Evolutionary conservation across 31 red algal genomes (phyloP), one percentile per base, ranked within the genome.

Genomic region (Asparagopsis taxiformis): DNA sequence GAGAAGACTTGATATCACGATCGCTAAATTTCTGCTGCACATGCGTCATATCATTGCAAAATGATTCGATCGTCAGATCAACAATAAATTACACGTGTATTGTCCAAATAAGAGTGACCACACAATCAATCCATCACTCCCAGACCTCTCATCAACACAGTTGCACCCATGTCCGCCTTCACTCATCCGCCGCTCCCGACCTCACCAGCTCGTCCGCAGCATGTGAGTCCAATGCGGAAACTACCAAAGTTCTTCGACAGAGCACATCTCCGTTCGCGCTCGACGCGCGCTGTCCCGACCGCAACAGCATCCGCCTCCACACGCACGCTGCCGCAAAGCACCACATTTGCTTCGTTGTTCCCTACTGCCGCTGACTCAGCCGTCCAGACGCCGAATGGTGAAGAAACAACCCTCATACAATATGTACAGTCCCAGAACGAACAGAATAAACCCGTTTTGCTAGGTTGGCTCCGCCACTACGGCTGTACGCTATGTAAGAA

Each of bases 401-500:
- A 31, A 24, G 49, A 22, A n/a, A 51, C 38, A 0, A 66, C 60
- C 31, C 60, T 79, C 38, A 57, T 79, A 29, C 38, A 52, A 22
- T 59, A 66, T 31, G 74, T 79, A 16, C 32, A 26, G 37, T 31
- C 28, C 2, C 59, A 79, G 2, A 79, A 51, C 32, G 61, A 38
- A 37, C n/a, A 56, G 3, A 56, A 29, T 30, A 17, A 65, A 17
- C 59, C 41, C 16, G 74, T 79, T 20, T 24, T 79, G 36, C 33
- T 84, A 6, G 63, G 79, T 29, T 91, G 88, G 88, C 79, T 81
- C 31, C 88, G 88, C 36, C 88, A 91, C 51, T 91, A 75, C 58
- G 88, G 88, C 15, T 91, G 88, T 37, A 77, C 79, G 5, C 70
- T 91, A 7, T 91, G 88, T 38, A 73, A 75, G 31, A 74, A 76